Evolutionary conservation across 352 stramenopile genomes (phyloP), one percentile per base, ranked within the genome.

Genomic region (Phytopythium ostracodes): DNA sequence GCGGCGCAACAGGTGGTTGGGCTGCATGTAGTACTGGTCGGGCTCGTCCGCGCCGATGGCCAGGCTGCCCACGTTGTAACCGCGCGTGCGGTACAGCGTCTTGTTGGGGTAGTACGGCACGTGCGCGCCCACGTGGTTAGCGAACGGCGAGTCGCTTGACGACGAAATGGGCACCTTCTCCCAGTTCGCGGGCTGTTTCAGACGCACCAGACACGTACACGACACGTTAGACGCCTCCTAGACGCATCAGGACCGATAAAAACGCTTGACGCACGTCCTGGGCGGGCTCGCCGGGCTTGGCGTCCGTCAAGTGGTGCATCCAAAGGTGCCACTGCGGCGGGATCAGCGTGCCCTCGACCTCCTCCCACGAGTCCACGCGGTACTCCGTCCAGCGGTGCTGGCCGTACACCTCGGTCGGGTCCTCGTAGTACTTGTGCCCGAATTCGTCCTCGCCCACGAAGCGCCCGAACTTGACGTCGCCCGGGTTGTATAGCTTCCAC

Each of bases 401-500:
- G 50, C 81, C 72, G 61, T 78, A 75, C 14, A 94, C 20, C 51
- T 94, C 87, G 3, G 76, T 89, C 44, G 81, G 81, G 66, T 96
- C 87, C 44, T 96, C 87, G 67, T 88, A 96, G 79, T 93, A 96
- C 73, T 89, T 86, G 74, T 89, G 88, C 49, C 87, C 87, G 64
- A 93, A 91, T 71, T 89, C 71, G 65, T 96, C 87, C 59, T 88
- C 64, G 43, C 87, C 87, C 27, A 96, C 84, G 42, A 81, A 73
- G 56, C 88, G 84, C 20, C 87, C 87, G 65, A 96, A 96, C 71
- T 96, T 96, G 68, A 96, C 83, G 63, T 96, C 87, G 17, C 83
- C 83, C 2, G 83, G 79, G 70, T 92, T 92, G 71, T 92, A 96
- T n/a, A 96, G 79, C 67, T 93, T 92, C 87, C 87, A 96, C 43